Percentiles rank a stretch among this genome's conserved stretches.
Evolutionary conservation across 2,329 filamentous ascomycete genomes (phyloP).

Genomic region (Pyrenochaeta sp.): DNA sequence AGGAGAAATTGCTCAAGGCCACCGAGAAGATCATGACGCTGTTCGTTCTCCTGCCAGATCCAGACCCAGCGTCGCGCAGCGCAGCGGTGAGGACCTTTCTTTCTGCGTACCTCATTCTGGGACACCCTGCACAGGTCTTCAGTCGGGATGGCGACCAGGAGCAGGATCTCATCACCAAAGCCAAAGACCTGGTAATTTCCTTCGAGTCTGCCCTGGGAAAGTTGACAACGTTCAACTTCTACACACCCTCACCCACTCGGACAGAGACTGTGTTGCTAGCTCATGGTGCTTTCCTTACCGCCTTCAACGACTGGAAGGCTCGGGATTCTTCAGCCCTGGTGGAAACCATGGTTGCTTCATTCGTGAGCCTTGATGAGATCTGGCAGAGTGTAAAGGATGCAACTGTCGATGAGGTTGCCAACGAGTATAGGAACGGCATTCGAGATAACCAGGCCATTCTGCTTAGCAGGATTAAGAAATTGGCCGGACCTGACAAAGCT

Average conservation of each 20-base stretch:
- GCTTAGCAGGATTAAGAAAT: conserved; percentile 79
- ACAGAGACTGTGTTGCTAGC: conserved; percentile 71
- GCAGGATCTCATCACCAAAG: conserved; percentile 78
- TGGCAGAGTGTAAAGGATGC: conserved; percentile 84
- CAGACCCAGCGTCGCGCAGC: conserved; percentile 70
- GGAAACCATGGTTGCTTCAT: conserved; percentile 86
- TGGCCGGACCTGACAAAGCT: conserved; percentile 75
- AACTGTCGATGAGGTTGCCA: conserved; percentile 75
- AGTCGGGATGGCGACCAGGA: conserved; percentile 75
- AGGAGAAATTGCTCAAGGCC: conserved; percentile 70
- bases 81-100: conserved; percentile 78
- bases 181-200: conserved; percentile 77
- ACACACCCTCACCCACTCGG: conserved; percentile 70
- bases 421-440: conserved; percentile 81
- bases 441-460: conserved; percentile 82
- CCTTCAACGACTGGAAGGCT: conserved; percentile 85
- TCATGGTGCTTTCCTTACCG: conserved; percentile 78
- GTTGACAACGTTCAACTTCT: conserved; percentile 71
- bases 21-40: conserved; percentile 74
- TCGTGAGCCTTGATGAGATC: conserved; percentile 84
- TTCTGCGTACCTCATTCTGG: conserved; percentile 80
- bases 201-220: conserved; percentile 78
- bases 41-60: conserved; percentile 67
- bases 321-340: conserved; percentile 80
- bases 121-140: conserved; percentile 79